Conservation (phyloP, 257 asterid genomes). For the Paulownia fortunei region DNA sequence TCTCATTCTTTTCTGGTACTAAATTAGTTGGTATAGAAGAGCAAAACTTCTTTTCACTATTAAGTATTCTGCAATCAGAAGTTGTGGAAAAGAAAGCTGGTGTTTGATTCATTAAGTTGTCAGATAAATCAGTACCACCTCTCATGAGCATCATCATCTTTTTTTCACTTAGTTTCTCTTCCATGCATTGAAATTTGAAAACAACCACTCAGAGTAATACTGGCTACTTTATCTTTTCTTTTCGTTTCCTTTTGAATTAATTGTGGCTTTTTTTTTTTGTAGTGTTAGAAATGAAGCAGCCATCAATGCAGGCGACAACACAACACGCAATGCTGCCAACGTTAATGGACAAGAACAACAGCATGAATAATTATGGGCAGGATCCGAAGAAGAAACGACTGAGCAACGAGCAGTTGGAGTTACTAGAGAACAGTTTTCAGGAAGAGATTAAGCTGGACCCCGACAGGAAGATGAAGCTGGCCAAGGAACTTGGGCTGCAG, state of each 20-base stretch:
- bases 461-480: conserved; percentile 76
- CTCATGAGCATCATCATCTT: no score
- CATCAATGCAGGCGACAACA: conserved; percentile 36
- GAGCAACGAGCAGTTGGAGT: conserved; percentile 73
- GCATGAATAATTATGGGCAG: conserved; percentile 19
- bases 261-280: neutral
- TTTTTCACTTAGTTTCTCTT: no score
- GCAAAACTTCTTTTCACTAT: no score
- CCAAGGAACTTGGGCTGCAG: conserved; percentile 75
- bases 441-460: conserved; percentile 88
- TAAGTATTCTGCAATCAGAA: no score
- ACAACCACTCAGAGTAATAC: no score
- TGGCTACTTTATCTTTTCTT: neutral
- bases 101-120: no score
- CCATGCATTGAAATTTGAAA: no score
- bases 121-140: no score
- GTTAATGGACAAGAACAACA: conserved; percentile 34
- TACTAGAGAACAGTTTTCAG: conserved; percentile 70
- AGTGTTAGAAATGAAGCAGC: conserved; percentile 61
- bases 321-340: conserved; percentile 33
- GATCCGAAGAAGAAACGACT: conserved; percentile 71
- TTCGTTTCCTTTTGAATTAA: neutral
- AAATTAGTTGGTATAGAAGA: no score
- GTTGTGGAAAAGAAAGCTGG: no score
- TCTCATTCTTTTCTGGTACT: no score